Conservation (phyloP, 2,329 filamentous ascomycete genomes). For the Fusarium heterosporum region DNA sequence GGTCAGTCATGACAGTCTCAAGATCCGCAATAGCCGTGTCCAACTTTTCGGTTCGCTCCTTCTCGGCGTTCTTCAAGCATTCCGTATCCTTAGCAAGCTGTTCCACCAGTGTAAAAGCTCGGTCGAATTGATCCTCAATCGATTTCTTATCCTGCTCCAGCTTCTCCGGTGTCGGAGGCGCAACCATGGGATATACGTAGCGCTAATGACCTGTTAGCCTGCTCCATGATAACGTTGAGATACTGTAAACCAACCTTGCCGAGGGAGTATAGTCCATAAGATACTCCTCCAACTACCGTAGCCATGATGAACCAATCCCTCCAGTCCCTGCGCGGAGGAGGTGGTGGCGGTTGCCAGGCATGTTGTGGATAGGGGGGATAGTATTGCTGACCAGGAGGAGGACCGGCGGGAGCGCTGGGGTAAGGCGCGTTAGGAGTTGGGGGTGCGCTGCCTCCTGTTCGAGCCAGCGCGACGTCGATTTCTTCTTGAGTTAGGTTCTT, state of each 20-base stretch:
- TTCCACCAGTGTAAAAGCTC: slow-evolving; percentile 90
- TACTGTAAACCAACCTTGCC: slow-evolving; percentile 73
- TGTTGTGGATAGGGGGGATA: slow-evolving; percentile 64
- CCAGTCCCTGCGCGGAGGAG: slow-evolving; percentile 87
- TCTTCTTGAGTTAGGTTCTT: slow-evolving; percentile 99
- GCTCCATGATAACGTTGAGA: background rate
- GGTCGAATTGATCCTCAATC: slow-evolving; percentile 93
- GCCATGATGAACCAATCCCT: slow-evolving; percentile 99
- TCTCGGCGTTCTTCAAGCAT: slow-evolving; percentile 86
- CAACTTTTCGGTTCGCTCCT: slow-evolving; percentile 83
- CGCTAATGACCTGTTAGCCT: slow-evolving; percentile 64
- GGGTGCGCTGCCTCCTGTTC: slow-evolving; percentile 72
- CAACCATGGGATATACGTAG: slow-evolving; percentile 90
- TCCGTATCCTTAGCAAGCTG: slow-evolving; percentile 93
- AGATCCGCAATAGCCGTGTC: slow-evolving; percentile 86
- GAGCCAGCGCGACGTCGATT: slow-evolving; percentile 84
- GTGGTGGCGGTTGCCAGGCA: slow-evolving; percentile 69
- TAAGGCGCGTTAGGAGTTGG: slow-evolving; percentile 56
- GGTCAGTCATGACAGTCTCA: slow-evolving; percentile 81
- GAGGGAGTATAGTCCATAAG: slow-evolving; percentile 88
- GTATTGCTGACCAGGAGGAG: slow-evolving; percentile 60
- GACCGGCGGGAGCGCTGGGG: slow-evolving; percentile 57
- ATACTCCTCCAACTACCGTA: slow-evolving; percentile 88
- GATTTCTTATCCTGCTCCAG: slow-evolving; percentile 93
- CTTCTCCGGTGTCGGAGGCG: slow-evolving; percentile 92